Conservation (phyloP, 2,329 filamentous ascomycete species). For the Nemania sp. region DNA sequence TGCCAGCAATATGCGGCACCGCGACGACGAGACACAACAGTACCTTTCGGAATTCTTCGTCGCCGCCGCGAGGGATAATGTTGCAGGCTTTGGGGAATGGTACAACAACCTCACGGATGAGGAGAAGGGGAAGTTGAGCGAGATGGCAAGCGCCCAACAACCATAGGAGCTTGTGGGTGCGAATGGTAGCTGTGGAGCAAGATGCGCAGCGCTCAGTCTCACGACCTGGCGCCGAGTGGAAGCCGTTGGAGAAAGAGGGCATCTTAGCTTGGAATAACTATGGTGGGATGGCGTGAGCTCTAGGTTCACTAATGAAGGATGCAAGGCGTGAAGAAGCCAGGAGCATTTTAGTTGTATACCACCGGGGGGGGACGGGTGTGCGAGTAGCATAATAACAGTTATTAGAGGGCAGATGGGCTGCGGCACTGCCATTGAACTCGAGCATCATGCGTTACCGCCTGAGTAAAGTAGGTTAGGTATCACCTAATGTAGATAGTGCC, state of each 20-base stretch:
- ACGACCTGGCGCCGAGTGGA: neutral
- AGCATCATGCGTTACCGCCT: neutral
- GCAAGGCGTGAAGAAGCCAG: neutral
- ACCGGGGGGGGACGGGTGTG: neutral
- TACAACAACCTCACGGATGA: constrained; percentile 59
- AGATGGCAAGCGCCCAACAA: constrained; percentile 48
- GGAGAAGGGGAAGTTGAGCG: constrained; percentile 61
- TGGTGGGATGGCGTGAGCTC: neutral
- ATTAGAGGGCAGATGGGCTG: constrained; percentile 3
- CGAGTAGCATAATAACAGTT: neutral
- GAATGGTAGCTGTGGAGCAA: neutral
- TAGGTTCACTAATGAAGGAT: neutral
- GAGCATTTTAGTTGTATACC: constrained; percentile 7
- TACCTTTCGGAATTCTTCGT: constrained; percentile 85
- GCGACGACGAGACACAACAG: constrained; percentile 88
- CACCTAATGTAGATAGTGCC: neutral
- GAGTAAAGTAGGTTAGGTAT: neutral
- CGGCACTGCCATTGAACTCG: neutral
- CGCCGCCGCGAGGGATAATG: constrained; percentile 58
- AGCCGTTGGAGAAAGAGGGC: neutral
- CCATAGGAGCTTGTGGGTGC: constrained; percentile 4
- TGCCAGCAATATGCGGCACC: constrained; percentile 63
- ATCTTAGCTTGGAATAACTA: neutral
- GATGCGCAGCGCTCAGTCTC: neutral
- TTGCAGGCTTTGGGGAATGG: constrained; percentile 61